Evolutionary conservation across 805 yeast genomes (phyloP), one percentile per base, ranked within the genome.

Genomic region (Saturnispora hagleri): DNA sequence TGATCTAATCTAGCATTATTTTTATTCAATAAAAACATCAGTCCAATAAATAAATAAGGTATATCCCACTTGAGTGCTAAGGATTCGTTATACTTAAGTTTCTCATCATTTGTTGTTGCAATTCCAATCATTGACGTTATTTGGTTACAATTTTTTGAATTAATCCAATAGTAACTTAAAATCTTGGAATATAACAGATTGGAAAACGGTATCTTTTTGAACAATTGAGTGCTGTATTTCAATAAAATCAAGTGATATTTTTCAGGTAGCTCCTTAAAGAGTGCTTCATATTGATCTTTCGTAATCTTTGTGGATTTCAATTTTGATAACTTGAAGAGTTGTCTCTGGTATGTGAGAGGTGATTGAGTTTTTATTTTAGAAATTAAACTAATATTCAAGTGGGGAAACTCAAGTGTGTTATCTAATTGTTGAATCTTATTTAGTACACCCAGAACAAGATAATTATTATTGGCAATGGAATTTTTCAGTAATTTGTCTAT

Each of bases 51-150:
- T 18, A 49, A n/a, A 15, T 49, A 49, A 3, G 24, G 10, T n/a
- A n/a, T 26, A 35, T 42, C 51, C 28, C 28, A 49, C 36, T 49
- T 49, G 10, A 43, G 27, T 15, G 45, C n/a, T 7, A 43, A 6
- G 17, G 18, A 15, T n/a, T 49, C 43, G 26, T 43, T 35, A 27
- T 43, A 43, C 34, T 43, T 35, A 17, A 42, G 15, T n/a, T 34
- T 22, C 5, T 41, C 43, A 10, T 48, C 43, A 10, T 18, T 41
- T 20, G 33, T 18, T 22, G 15, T 17, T 13, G 4, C 28, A 18
- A 40, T 28, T 15, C 45, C 45, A 26, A 28, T 24, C 27, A 15
- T 20, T 13, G 22, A 6, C 28, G 34, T 27, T 17, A 45, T 34
- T 18, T 31, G 38, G 20, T 24, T 45, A 24, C 33, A 44, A 18